Base-by-base conservation (phyloP, 2,329 filamentous ascomycete species). In the Botryosphaeria dothidea region DNA sequence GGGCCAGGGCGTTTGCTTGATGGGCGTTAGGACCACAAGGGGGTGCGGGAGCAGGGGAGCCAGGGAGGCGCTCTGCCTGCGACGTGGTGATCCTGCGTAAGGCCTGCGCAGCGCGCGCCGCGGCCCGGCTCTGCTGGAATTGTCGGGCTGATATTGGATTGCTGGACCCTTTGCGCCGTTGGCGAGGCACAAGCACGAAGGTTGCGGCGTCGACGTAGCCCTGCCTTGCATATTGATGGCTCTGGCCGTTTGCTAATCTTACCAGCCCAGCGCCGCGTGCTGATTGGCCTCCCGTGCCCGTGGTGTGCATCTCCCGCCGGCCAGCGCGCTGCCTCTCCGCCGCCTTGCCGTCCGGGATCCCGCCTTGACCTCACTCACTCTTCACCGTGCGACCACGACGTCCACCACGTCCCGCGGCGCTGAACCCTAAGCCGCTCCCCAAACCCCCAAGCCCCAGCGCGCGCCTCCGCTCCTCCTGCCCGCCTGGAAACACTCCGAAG, bases 221-320 rank as follows among this genome's bases (percentile, higher is more conserved):
- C 38, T 4, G 3, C 31, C 38, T 41, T 41, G 38, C 38, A 41
- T 41, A 11, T 45, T 43, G 36, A 23, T 29, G 43, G 54, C 36
- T 43, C 54, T 58, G 54, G 54, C 23, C 54, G 56, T 46, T 31
- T 46, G 38, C 38, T 41, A 60, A 60, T 46, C 38, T 60, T 60
- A 46, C 38, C 56, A 60, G 56, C 56, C 43, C 45, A 15, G 15
- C 58, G 45, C 34, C 58, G 19, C 36, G 48, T 63, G 61, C 61
- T 63, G 48, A 63, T 63, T 63, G 61, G 61, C 61, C 61, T 38
- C 46, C 46, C 61, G 23, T 43, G n/a, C n/a, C n/a, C n/a, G n/a
- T n/a, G n/a, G 48, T 51, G 61, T 52, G 49, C 48, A 64, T 64
- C 61, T 64, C 61, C 61, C 61, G 61, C 38, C 46, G 34, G 61